phyloP scores from a whole-genome alignment of 257 asterid genomes.

The Eucommia ulmoides region DNA sequence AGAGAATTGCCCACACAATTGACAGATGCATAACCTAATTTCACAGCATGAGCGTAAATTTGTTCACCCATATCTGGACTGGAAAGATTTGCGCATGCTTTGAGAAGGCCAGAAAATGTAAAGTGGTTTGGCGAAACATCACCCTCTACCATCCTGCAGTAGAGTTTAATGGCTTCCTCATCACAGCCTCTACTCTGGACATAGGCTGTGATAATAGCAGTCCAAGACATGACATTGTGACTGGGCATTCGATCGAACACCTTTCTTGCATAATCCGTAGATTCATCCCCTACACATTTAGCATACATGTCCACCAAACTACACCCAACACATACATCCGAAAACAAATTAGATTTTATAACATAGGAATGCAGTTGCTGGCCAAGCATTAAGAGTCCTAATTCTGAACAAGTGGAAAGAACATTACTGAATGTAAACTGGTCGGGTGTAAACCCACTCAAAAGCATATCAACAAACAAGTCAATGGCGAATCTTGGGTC shows the following conservation, averaged over 20 bases:
- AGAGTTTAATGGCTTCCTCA: constrained; percentile 52
- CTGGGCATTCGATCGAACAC: constrained; percentile 61
- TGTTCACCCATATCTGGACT: constrained; percentile 46
- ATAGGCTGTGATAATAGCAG: constrained; percentile 65
- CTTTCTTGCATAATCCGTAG: constrained; percentile 50
- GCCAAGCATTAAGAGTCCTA: constrained; percentile 39
- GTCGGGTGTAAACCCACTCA: constrained; percentile 49
- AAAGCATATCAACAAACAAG: constrained; percentile 52
- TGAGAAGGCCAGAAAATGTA: constrained; percentile 62
- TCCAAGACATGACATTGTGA: constrained; percentile 97
- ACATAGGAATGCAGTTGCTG: constrained; percentile 56
- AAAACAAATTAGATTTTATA: constrained; percentile 42
- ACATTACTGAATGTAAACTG: constrained; percentile 64
- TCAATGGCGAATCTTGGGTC: constrained; percentile 28
- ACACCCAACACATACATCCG: constrained; percentile 87
- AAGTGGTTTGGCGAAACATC: constrained; percentile 69
- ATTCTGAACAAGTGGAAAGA: constrained; percentile 75
- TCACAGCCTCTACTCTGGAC: constrained; percentile 47
- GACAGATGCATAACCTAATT: constrained; percentile 49
- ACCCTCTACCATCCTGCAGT: constrained; percentile 46
- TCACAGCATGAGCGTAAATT: constrained; percentile 54
- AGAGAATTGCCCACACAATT: constrained; percentile 79
- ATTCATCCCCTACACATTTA: constrained; percentile 38
- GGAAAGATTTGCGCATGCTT: constrained; percentile 65
- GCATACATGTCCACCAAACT: constrained; percentile 88